phyloP scores from a whole-genome alignment of 345 rosid genomes.

The Hevea brasiliensis region DNA sequence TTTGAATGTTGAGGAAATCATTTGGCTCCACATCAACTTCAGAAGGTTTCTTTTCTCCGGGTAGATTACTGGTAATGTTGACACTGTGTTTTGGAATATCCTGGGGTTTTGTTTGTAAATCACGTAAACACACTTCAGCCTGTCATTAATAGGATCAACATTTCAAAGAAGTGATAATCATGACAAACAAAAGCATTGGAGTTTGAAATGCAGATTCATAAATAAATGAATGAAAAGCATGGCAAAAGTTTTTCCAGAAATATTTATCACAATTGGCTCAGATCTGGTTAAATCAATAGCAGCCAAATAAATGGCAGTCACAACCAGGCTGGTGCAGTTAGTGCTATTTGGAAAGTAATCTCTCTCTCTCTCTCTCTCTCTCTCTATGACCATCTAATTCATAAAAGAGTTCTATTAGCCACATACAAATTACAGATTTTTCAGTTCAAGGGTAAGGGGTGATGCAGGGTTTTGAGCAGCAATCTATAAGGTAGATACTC shows the following conservation, averaged over 20 bases:
- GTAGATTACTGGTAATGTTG: constrained; percentile 18
- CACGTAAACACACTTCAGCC: constrained; percentile 52
- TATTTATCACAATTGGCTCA: background rate
- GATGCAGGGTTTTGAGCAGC: background rate
- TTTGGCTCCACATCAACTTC: constrained; percentile 25
- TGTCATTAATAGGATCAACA: constrained; percentile 22
- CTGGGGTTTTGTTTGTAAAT: constrained; percentile 40
- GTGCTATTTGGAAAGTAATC: too few species aligned
- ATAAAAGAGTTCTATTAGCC: background rate
- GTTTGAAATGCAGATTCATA: background rate
- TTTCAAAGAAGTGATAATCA: background rate
- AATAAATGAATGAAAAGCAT: background rate
- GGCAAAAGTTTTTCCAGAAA: background rate
- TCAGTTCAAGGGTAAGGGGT: too few species aligned
- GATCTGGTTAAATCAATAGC: background rate
- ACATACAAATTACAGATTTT: background rate
- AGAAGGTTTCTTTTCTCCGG: constrained; percentile 34
- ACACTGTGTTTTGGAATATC: constrained; percentile 34
- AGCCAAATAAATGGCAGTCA: background rate
- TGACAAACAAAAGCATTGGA: constrained; percentile 1
- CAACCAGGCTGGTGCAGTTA: background rate
- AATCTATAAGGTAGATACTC: too few species aligned
- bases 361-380: too few species aligned
- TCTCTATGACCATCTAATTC: background rate
- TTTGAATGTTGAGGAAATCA: constrained; percentile 31